These are phyloP conservation scores for Heritiera fomes DNA, from an alignment of 345 rosid genomes.

Conservation along the genomic window DNA sequence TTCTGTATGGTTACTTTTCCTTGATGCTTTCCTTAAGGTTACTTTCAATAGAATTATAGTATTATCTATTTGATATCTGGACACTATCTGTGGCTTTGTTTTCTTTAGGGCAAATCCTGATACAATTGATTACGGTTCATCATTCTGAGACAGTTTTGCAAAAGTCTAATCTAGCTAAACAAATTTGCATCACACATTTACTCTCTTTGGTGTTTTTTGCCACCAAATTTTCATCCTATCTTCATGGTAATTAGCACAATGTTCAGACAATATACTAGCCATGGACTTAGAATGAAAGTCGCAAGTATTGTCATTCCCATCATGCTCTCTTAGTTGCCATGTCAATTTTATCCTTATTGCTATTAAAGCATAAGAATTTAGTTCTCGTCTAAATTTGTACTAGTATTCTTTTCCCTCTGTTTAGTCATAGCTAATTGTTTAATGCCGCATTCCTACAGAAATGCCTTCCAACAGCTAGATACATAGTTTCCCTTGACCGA, in stretches of 20 bases:
- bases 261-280: neutral
- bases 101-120: neutral
- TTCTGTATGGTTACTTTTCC: neutral
- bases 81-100: neutral
- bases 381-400: neutral
- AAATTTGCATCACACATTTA: neutral
- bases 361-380: neutral
- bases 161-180: neutral
- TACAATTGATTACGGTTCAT: neutral
- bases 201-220: neutral
- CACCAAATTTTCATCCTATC: neutral
- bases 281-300: neutral
- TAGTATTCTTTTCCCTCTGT: neutral
- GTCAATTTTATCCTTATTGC: neutral
- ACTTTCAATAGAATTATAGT: neutral
- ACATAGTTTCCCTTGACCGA: neutral
- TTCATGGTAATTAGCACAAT: neutral
- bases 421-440: neutral
- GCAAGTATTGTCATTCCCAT: neutral
- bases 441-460: neutral
- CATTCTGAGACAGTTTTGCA: neutral
- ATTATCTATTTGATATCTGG: neutral
- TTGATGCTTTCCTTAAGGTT: neutral
- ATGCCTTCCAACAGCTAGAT: neutral
- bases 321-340: neutral